Evolutionary conservation across 805 yeast genomes (phyloP).

Genomic region (Ogataea ganodermae): DNA sequence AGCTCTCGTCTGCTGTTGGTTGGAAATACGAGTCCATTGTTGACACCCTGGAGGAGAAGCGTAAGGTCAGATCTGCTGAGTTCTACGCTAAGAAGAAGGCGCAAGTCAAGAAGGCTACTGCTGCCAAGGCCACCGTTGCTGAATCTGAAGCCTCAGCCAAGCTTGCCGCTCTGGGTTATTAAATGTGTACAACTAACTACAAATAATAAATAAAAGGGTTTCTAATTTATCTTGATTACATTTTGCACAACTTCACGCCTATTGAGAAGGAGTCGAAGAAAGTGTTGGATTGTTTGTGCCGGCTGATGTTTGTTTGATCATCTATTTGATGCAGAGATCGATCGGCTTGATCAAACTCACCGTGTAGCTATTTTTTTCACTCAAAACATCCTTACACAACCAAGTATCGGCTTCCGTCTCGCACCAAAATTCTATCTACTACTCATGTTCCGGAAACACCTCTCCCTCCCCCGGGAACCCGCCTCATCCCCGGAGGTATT

Average conservation of each 20-base stretch:
- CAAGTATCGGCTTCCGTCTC: slow-evolving; percentile 1
- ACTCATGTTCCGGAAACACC: not conserved
- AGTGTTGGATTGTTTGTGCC: no score
- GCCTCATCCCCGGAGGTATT: no score
- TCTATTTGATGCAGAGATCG: no score
- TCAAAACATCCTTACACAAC: not conserved
- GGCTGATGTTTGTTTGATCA: no score
- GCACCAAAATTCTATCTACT: no score
- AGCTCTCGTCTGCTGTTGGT: slow-evolving; percentile 95
- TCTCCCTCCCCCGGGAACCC: no score
- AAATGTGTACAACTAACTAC: slow-evolving; percentile 42
- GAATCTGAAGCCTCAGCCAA: slow-evolving; percentile 88
- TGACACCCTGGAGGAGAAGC: slow-evolving; percentile 97
- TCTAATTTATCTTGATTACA: slow-evolving; percentile 13
- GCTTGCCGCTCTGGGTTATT: slow-evolving; percentile 97
- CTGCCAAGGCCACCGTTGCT: slow-evolving; percentile 86
- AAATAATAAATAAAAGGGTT: slow-evolving; percentile 22
- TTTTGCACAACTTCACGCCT: not conserved
- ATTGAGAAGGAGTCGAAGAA: no score
- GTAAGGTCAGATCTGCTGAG: slow-evolving; percentile 98
- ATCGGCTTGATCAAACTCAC: no score
- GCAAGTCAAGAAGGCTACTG: slow-evolving; percentile 84
- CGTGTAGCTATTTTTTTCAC: no score
- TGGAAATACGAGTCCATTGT: slow-evolving; percentile 99
- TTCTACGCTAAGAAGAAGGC: slow-evolving; percentile 99